Evolutionary conservation across 768 basidiomycete genomes (phyloP), one percentile per base, ranked within the genome.

Genomic region (Kwoniella heveanensis): DNA sequence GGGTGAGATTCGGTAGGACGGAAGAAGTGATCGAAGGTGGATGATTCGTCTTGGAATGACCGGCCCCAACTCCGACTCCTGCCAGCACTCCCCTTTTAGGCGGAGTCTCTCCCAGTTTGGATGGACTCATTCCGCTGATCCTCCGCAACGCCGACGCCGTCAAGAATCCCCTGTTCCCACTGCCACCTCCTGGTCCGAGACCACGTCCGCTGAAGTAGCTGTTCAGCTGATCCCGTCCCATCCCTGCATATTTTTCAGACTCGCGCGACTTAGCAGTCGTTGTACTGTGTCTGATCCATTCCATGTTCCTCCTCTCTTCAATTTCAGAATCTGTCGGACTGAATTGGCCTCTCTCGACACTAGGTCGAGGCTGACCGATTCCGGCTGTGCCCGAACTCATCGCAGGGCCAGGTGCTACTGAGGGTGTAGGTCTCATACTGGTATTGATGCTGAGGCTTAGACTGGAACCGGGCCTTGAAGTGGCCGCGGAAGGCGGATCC

Each of bases 301-400:
- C 62, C 62, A 64, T 64, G 32, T 54, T 54, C 22, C 49, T 51
- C 36, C 62, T 51, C 22, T 46, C 62, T 30, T 57, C 62, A 29
- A 55, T 29, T 19, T 55, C 47, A 39, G 48, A 54, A n/a, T 57
- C 51, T 12, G 50, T 47, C 6, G 39, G 51, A 13, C 32, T 53
- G 39, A 44, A 44, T 17, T 44, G 39, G 39, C 39, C 39, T 17
- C 51, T 30, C 51, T 29, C 25, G 8, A 50, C 26, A 24, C 48
- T 24, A 9, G 48, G 48, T 50, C 22, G 22, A 24, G 26, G 48
- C 48, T 50, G 48, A 50, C 9, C 9, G 9, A 24, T 5, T n/a
- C n/a, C n/a, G n/a, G n/a, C n/a, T n/a, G n/a, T n/a, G n/a, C n/a
- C n/a, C n/a, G n/a, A n/a, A n/a, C n/a, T n/a, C n/a, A n/a, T n/a